Conservation (phyloP, 805 yeast species). For the Yamadazyma endophytica region DNA sequence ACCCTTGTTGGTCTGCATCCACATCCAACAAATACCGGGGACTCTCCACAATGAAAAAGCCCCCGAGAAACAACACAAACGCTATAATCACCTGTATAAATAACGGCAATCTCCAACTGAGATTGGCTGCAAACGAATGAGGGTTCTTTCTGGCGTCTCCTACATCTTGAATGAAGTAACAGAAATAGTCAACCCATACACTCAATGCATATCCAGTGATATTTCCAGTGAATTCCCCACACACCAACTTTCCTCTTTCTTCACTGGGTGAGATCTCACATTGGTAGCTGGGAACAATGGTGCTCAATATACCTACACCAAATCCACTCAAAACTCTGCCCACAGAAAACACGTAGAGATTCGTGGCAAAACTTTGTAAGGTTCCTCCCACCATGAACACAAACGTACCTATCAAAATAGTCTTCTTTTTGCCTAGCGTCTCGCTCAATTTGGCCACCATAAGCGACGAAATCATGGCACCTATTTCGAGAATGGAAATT, state of each 20-base stretch:
- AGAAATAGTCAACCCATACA: slow-evolving; percentile 82
- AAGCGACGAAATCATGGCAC: slow-evolving; percentile 80
- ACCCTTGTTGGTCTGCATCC: slow-evolving; percentile 62
- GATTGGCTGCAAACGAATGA: slow-evolving; percentile 31
- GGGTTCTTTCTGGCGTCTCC: slow-evolving; percentile 36
- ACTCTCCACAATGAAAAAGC: slow-evolving; percentile 76
- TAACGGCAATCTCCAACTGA: slow-evolving; percentile 77
- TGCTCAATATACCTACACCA: slow-evolving; percentile 82
- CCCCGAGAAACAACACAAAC: slow-evolving; percentile 61
- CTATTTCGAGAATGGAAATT: slow-evolving; percentile 84
- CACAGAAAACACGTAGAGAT: slow-evolving; percentile 53
- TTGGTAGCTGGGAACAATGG: slow-evolving; percentile 85
- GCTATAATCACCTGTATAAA: slow-evolving; percentile 77
- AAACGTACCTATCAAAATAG: slow-evolving; percentile 76
- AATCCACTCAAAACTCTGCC: slow-evolving; percentile 79
- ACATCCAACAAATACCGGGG: slow-evolving; percentile 88
- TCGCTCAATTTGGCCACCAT: slow-evolving; percentile 76
- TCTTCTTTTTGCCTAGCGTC: slow-evolving; percentile 69
- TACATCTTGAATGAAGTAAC: slow-evolving; percentile 59
- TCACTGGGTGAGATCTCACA: slow-evolving; percentile 86
- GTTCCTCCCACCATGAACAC: slow-evolving; percentile 77
- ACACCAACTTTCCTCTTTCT: slow-evolving; percentile 78
- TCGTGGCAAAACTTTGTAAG: slow-evolving; percentile 59
- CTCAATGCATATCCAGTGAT: slow-evolving; percentile 76
- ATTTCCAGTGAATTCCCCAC: slow-evolving; percentile 86